Conservation (phyloP, 2,329 filamentous ascomycete genomes). For the Nemania sp. region DNA sequence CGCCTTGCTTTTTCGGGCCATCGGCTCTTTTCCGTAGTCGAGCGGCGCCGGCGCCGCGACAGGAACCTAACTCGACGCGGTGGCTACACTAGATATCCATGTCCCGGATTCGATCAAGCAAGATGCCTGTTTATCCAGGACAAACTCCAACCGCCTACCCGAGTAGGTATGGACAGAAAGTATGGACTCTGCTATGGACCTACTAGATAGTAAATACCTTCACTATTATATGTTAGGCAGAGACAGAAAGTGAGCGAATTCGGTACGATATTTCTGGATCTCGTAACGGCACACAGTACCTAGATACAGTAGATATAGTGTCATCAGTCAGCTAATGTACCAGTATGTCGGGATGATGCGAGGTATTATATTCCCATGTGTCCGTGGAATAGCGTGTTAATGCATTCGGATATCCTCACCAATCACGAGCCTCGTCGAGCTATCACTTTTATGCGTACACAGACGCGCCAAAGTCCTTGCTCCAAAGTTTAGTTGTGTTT, state of each 20-base stretch:
- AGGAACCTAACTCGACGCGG: constrained; percentile 10
- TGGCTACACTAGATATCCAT: constrained; percentile 12
- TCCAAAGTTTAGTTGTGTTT: constrained; percentile 1
- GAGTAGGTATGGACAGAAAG: too few relatives aligned
- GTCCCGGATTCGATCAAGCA: constrained; percentile 19
- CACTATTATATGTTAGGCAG: neutral
- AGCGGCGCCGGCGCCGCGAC: constrained; percentile 24
- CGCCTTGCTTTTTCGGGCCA: constrained; percentile 22
- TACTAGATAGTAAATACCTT: neutral
- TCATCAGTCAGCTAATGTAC: neutral
- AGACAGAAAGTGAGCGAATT: neutral
- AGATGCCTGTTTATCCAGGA: constrained; percentile 15
- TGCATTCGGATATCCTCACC: constrained; percentile 3
- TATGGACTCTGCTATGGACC: neutral
- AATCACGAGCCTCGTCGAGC: neutral
- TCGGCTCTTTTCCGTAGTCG: constrained; percentile 27
- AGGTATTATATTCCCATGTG: constrained; percentile 5
- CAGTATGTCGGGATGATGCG: constrained; percentile 25
- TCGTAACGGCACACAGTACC: neutral
- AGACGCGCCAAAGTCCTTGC: neutral
- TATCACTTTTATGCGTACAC: neutral
- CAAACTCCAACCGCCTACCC: neutral
- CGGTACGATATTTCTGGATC: neutral
- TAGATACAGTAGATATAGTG: neutral
- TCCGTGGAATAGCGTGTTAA: neutral